These are phyloP conservation scores for Euphorbia lathyris DNA, from an alignment of 345 rosid genomes.

Conservation along the genomic window DNA sequence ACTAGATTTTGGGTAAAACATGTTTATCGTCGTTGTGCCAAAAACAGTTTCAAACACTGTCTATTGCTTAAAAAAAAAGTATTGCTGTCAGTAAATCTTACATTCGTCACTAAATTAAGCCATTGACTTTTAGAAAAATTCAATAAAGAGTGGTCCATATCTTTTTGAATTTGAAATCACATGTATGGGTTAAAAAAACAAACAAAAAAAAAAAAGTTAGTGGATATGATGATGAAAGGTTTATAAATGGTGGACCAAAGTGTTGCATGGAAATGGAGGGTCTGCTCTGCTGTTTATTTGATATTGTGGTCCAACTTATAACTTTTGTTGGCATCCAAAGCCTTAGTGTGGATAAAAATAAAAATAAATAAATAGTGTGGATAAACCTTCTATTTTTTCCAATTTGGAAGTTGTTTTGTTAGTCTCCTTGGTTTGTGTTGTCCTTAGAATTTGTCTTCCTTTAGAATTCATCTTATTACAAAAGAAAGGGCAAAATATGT, in stretches of 20 bases:
- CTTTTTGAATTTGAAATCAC: background rate
- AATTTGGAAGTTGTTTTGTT: background rate
- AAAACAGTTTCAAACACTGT: too few species aligned
- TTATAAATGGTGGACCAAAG: conserved; percentile 14
- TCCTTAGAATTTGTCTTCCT: background rate
- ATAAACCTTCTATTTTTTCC: conserved; percentile 1
- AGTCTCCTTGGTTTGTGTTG: conserved; percentile 3
- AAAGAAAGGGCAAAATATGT: background rate
- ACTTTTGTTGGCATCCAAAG: conserved; percentile 23
- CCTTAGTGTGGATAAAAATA: background rate
- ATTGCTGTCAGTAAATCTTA: too few species aligned
- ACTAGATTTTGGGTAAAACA: too few species aligned
- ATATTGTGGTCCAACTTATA: conserved; percentile 11
- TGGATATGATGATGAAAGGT: conserved; percentile 9
- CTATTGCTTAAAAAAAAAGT: too few species aligned
- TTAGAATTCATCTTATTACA: background rate
- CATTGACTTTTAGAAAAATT: background rate
- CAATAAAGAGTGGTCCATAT: background rate
- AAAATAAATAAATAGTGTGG: too few species aligned
- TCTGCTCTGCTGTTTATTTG: background rate
- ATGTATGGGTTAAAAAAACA: background rate
- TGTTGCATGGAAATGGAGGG: conserved; percentile 3
- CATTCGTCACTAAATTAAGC: background rate
- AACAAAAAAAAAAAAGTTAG: background rate
- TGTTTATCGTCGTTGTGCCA: too few species aligned